A percentile compares a stretch with the other conserved stretches of the same genome.
Evolutionary conservation across 768 basidiomycete species (phyloP).

Genomic region (Ephemerocybe angulata): DNA sequence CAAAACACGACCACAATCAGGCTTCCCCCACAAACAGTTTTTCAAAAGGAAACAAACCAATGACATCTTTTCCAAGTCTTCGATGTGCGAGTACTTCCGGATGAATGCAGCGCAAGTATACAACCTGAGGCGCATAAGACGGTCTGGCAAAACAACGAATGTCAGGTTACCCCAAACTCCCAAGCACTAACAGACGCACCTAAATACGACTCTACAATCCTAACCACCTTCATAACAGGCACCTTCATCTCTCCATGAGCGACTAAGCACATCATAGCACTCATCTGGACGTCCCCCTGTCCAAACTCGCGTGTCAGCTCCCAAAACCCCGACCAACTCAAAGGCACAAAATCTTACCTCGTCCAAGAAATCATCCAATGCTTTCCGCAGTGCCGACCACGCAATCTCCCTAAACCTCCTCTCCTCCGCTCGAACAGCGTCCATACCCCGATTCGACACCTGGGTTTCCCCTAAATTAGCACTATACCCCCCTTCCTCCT

Average conservation of each 20-base stretch:
- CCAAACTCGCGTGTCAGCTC: no score
- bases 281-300: conserved; percentile 80
- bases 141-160: conserved; percentile 39
- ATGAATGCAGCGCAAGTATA: conserved; percentile 70
- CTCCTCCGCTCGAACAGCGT: conserved; percentile 50
- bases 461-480: no score
- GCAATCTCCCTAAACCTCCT: conserved; percentile 46
- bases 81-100: conserved; percentile 55
- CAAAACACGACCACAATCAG: neutral
- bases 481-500: conserved; percentile 11
- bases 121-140: conserved; percentile 58
- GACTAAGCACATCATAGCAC: conserved; percentile 64
- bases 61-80: conserved; percentile 50
- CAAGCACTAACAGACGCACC: no score
- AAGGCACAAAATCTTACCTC: conserved; percentile 38
- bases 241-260: conserved; percentile 57
- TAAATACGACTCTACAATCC: conserved; percentile 69
- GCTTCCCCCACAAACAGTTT: neutral
- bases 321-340: no score
- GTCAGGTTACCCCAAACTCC: neutral
- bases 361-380: conserved; percentile 60
- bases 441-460: no score
- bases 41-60: conserved; percentile 38
- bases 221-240: conserved; percentile 36
- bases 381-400: conserved; percentile 52